Percentiles rank a stretch among this genome's conserved stretches.
Evolutionary conservation across 1,284 basidiomycete species (phyloP).

Genomic region (Hypsizygus ulmarius): DNA sequence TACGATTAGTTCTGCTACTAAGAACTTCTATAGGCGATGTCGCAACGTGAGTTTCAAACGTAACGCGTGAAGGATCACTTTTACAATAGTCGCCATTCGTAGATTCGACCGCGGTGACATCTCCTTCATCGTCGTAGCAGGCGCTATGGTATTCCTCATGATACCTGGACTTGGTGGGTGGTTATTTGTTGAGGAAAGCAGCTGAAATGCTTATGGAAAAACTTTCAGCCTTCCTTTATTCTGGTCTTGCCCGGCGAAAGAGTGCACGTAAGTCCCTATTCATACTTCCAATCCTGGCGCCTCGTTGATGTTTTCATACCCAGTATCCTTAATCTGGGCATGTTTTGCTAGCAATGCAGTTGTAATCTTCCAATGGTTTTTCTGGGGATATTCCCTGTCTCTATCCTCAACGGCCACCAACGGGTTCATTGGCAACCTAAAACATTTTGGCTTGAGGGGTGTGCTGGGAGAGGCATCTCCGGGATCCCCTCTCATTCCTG

Average conservation of each 20-base stretch:
- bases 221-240: slow-evolving; percentile 75
- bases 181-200: not conserved
- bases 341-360: slow-evolving; percentile 72
- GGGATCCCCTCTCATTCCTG: slow-evolving; percentile 69
- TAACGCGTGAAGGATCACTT: not conserved
- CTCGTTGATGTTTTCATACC: not conserved
- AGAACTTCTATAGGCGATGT: slow-evolving; percentile 15
- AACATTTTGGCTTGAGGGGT: slow-evolving; percentile 63
- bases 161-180: slow-evolving; percentile 66
- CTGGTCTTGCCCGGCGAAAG: slow-evolving; percentile 79
- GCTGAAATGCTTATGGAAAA: slow-evolving; percentile 9
- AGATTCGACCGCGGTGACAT: slow-evolving; percentile 73
- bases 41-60: slow-evolving; percentile 13
- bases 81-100: slow-evolving; percentile 1
- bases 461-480: slow-evolving; percentile 80
- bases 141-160: slow-evolving; percentile 82
- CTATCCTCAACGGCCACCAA: slow-evolving; percentile 76
- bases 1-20: not conserved
- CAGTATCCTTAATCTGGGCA: slow-evolving; percentile 67
- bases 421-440: slow-evolving; percentile 79
- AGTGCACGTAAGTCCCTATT: slow-evolving; percentile 44
- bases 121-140: slow-evolving; percentile 74
- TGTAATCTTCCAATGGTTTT: slow-evolving; percentile 88
- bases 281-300: not conserved
- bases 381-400: slow-evolving; percentile 83